Evolutionary conservation across 768 basidiomycete species (phyloP).

Genomic region (Scleroderma citrinum): DNA sequence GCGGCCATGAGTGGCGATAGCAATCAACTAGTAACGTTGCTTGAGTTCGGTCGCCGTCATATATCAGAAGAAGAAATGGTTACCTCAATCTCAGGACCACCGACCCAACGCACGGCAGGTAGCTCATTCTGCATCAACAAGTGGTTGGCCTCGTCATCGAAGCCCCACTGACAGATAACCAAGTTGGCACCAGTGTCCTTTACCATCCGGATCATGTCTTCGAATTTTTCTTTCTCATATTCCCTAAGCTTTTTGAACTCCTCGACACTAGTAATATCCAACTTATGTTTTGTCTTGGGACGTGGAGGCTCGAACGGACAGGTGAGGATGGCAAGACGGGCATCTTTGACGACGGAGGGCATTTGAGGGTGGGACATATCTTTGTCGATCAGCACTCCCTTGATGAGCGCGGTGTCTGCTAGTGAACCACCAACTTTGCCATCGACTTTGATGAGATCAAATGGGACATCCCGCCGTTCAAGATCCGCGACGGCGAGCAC

Average conservation of each 20-base stretch:
- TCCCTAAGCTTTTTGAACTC: constrained; percentile 93
- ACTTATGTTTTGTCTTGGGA: constrained; percentile 98
- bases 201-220: constrained; percentile 93
- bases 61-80: not conserved
- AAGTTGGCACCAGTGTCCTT: constrained; percentile 97
- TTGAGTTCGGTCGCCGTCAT: not conserved
- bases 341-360: constrained; percentile 84
- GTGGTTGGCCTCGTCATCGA: constrained; percentile 99
- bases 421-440: constrained; percentile 98
- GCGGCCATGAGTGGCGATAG: constrained; percentile 95
- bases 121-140: constrained; percentile 96
- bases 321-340: constrained; percentile 92
- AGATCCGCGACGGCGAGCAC: constrained; percentile 94
- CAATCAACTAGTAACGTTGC: constrained; percentile 64
- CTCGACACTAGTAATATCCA: constrained; percentile 94
- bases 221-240: constrained; percentile 96
- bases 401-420: constrained; percentile 91
- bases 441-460: constrained; percentile 98
- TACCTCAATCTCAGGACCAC: constrained; percentile 98
- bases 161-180: constrained; percentile 99
- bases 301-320: constrained; percentile 99
- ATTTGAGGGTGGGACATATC: constrained; percentile 99
- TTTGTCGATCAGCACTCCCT: constrained; percentile 98
- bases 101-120: constrained; percentile 97
- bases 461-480: constrained; percentile 89